Conservation (phyloP, 768 basidiomycete genomes). For the Mycena haematopus region DNA sequence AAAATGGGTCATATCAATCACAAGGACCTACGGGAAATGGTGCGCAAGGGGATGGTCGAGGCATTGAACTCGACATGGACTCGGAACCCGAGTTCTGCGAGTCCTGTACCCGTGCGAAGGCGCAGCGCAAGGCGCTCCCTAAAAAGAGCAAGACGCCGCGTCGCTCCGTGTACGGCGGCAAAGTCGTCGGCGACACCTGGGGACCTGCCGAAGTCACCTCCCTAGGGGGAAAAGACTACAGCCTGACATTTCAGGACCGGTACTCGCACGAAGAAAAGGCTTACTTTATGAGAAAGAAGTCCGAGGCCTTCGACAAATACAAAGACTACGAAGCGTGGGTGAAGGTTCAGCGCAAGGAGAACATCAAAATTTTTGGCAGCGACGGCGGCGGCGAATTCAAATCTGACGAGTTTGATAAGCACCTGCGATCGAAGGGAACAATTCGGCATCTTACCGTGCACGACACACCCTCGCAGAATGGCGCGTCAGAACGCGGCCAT, state of each 20-base stretch:
- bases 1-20: constrained; percentile 43
- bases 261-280: constrained; percentile 26
- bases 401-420: constrained; percentile 34
- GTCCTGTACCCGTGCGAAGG: constrained; percentile 34
- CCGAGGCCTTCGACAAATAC: constrained; percentile 32
- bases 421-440: constrained; percentile 37
- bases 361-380: constrained; percentile 37
- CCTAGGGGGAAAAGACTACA: constrained; percentile 15
- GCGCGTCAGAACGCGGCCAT: constrained; percentile 38
- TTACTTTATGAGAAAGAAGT: constrained; percentile 31
- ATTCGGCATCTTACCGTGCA: constrained; percentile 40
- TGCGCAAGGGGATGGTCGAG: constrained; percentile 38
- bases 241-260: constrained; percentile 22
- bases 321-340: constrained; percentile 37
- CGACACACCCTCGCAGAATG: constrained; percentile 41
- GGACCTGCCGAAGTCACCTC: constrained; percentile 30
- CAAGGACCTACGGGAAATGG: constrained; percentile 35
- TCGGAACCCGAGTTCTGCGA: constrained; percentile 36
- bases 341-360: constrained; percentile 32
- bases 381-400: constrained; percentile 42
- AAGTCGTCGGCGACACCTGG: constrained; percentile 28
- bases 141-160: constrained; percentile 23
- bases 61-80: constrained; percentile 37
- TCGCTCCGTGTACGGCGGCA: constrained; percentile 23
- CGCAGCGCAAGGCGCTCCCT: constrained; percentile 26